Conservation (phyloP, 768 basidiomycete species). For the Termitomyces sp. region DNA sequence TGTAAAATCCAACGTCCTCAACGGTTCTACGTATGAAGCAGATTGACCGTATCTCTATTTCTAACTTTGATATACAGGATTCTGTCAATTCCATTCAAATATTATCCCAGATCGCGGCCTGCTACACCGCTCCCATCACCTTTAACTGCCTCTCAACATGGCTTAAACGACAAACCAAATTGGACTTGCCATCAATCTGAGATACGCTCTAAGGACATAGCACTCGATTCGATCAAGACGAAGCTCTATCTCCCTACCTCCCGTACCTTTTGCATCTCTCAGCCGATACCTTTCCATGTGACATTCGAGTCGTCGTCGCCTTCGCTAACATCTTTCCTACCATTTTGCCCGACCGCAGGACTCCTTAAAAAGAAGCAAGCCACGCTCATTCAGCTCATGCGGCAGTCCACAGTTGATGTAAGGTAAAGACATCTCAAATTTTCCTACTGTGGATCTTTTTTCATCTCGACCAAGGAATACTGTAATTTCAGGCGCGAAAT, state of each 20-base stretch:
- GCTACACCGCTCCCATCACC: slow-evolving; percentile 46
- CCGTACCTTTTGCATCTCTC: slow-evolving; percentile 52
- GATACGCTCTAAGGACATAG: slow-evolving; percentile 35
- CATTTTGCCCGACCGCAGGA: slow-evolving; percentile 47
- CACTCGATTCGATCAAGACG: slow-evolving; percentile 35
- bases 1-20: slow-evolving; percentile 50
- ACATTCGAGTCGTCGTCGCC: slow-evolving; percentile 51
- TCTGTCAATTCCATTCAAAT: slow-evolving; percentile 53
- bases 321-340: slow-evolving; percentile 59
- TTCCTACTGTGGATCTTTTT: background rate
- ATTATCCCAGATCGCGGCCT: slow-evolving; percentile 65
- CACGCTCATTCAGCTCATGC: slow-evolving; percentile 59
- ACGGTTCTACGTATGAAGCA: slow-evolving; percentile 48
- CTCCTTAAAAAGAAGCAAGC: slow-evolving; percentile 26
- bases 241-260: slow-evolving; percentile 55
- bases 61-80: slow-evolving; percentile 31
- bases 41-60: background rate
- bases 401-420: slow-evolving; percentile 69
- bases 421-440: slow-evolving; percentile 27
- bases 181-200: slow-evolving; percentile 49
- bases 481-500: slow-evolving; percentile 47
- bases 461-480: slow-evolving; percentile 34
- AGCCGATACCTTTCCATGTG: slow-evolving; percentile 67
- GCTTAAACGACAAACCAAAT: slow-evolving; percentile 40
- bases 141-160: slow-evolving; percentile 29